Evolutionary conservation across 805 yeast species (phyloP).

Genomic region (Yarrowia bubula): DNA sequence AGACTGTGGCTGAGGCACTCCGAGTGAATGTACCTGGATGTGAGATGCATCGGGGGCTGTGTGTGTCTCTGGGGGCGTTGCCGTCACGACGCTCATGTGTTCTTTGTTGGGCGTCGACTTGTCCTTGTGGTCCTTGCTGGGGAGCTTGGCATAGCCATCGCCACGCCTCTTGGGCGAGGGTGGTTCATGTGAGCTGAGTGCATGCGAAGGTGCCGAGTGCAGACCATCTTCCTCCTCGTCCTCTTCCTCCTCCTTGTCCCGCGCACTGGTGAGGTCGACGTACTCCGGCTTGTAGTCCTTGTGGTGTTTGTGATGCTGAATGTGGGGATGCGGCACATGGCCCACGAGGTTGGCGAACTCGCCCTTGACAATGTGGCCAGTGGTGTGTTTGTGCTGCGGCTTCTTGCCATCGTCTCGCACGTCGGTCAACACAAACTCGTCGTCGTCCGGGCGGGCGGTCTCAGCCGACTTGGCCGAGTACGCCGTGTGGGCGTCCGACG

Average conservation of each 20-base stretch:
- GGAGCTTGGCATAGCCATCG: too few species aligned
- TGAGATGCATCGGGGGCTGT: neutral
- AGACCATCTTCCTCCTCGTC: neutral
- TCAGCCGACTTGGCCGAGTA: neutral
- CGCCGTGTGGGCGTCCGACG: neutral
- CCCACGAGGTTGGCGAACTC: neutral
- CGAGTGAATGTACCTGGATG: neutral
- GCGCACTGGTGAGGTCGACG: neutral
- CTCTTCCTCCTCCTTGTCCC: neutral
- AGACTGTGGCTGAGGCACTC: neutral
- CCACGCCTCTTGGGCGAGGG: too few species aligned
- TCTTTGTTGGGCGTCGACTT: too few species aligned
- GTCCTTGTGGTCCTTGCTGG: too few species aligned
- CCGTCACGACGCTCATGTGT: too few species aligned
- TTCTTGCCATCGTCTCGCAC: neutral
- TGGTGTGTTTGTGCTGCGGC: neutral
- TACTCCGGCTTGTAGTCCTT: slow-evolving; percentile 14
- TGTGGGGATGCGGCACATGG: slow-evolving; percentile 1
- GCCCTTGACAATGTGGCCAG: neutral
- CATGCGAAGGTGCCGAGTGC: neutral
- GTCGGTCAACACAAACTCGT: slow-evolving; percentile 12
- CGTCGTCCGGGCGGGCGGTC: neutral
- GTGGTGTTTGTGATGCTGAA: slow-evolving; percentile 5
- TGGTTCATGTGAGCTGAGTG: neutral
- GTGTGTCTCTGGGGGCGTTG: neutral